These are phyloP conservation scores for Mercurialis annua DNA, from an alignment of 345 rosid species.

Conservation along the genomic window DNA sequence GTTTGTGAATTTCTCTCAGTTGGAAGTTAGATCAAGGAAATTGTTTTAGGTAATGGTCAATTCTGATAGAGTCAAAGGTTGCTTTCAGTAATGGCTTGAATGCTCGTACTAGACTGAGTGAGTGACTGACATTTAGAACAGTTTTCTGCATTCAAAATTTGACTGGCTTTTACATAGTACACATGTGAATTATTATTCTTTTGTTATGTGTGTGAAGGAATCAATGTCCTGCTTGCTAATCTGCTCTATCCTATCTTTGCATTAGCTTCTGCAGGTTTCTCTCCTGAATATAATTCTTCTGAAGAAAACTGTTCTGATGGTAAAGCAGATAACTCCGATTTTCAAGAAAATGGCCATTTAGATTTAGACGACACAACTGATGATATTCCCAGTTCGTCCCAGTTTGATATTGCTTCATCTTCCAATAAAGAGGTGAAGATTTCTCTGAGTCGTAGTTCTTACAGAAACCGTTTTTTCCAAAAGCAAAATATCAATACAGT, in stretches of 20 bases:
- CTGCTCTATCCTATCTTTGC: neutral
- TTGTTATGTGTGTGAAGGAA: no score
- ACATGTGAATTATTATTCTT: no score
- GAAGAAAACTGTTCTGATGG: slow-evolving; percentile 2
- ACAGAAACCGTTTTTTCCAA: neutral
- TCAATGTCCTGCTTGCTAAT: no score
- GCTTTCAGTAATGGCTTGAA: no score
- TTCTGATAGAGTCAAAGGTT: no score
- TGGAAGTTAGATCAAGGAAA: no score
- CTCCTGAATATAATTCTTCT: neutral
- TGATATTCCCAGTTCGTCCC: neutral
- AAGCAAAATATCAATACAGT: neutral
- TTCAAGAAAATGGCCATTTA: neutral
- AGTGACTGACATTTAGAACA: no score
- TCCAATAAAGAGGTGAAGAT: slow-evolving; percentile 22
- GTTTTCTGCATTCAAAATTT: no score
- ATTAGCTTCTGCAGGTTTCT: neutral
- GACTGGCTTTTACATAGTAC: no score
- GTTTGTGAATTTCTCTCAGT: no score
- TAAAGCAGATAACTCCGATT: neutral
- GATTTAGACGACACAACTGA: neutral
- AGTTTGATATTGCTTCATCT: slow-evolving; percentile 26
- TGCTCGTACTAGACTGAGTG: no score
- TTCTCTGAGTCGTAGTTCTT: slow-evolving; percentile 11
- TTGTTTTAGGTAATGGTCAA: no score